Base-by-base conservation (phyloP, 2,329 filamentous ascomycete genomes). In the Aureobasidium sp. region DNA sequence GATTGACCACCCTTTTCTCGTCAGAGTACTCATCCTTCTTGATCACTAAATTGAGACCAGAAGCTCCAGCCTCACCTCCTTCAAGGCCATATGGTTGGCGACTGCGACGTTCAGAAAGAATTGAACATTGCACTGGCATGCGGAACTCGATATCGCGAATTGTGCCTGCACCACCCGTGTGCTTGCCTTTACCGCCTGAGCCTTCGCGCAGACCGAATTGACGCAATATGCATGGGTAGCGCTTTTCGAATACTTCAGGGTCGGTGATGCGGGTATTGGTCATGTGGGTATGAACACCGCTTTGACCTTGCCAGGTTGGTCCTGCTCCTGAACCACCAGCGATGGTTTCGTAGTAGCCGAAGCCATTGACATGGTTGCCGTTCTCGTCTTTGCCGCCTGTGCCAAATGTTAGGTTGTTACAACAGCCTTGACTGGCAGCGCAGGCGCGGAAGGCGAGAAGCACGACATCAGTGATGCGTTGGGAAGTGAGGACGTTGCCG, bases 21-120 rank as follows among this genome's bases (percentile, higher is more conserved):
- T 34, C 49, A 5, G 60, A 57, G 13, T 57, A 29, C 36, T 36
- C 27, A 9, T 62, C 45, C 11, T 69, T 69, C 5, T 64, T 62
- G 7, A 92, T 84, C 91, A 91, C 96, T 47, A 93, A 77, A 67
- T 96, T 96, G 63, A 91, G 75, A 0, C 91, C 91, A 49, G 87
- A 86, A 67, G 84, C 76, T 0, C 84, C 91, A 62, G 91, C 86
- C 58, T 85, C 86, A 3, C 91, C 91, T 0, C 91, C 91, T 32
- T 85, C 85, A 63, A 96, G 79, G 0, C 91, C 91, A 66, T 90
- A 95, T 1, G 90, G 90, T 50, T 82, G 79, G 62, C 87, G 84
- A 0, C 91, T 86, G 27, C 90, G 76, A 25, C 89, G 73, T 72
- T 93, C 89, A 5, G 84, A 88, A 6, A 92, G 75, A 25, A 93